These are phyloP conservation scores for Monilinia polystroma DNA, from an alignment of 2,329 filamentous ascomycete species.

Conservation along the genomic window DNA sequence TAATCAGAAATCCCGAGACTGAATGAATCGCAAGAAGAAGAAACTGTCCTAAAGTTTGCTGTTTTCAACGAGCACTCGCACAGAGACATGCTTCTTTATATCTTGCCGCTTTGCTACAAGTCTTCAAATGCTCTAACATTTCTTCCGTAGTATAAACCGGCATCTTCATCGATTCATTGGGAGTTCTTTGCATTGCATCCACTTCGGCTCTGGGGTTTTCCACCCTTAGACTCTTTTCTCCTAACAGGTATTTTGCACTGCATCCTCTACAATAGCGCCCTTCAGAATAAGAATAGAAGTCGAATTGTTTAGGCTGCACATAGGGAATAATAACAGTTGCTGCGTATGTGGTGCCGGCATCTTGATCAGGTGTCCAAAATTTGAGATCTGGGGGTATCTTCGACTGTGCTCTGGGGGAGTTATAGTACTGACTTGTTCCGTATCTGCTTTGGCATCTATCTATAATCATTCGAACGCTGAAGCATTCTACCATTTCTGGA, in stretches of 20 bases:
- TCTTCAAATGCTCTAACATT: no score
- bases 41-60: neutral
- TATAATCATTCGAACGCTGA: neutral
- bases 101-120: neutral
- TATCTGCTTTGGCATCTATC: neutral
- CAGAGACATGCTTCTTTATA: neutral
- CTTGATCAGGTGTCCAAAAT: neutral
- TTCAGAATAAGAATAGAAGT: no score
- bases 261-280: neutral
- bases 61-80: neutral
- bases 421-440: neutral
- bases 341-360: neutral
- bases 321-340: neutral
- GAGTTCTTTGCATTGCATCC: neutral
- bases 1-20: no score
- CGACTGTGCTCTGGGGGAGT: no score
- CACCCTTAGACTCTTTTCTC: no score
- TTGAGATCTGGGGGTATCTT: no score
- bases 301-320: neutral
- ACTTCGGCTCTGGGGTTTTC: neutral
- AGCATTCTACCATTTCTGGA: neutral
- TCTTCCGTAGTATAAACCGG: neutral
- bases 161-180: neutral
- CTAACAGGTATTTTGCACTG: neutral
- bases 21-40: no score